These are phyloP conservation scores for Pseudogymnoascus sp. DNA, from an alignment of 2,329 filamentous ascomycete species.

Conservation along the genomic window DNA sequence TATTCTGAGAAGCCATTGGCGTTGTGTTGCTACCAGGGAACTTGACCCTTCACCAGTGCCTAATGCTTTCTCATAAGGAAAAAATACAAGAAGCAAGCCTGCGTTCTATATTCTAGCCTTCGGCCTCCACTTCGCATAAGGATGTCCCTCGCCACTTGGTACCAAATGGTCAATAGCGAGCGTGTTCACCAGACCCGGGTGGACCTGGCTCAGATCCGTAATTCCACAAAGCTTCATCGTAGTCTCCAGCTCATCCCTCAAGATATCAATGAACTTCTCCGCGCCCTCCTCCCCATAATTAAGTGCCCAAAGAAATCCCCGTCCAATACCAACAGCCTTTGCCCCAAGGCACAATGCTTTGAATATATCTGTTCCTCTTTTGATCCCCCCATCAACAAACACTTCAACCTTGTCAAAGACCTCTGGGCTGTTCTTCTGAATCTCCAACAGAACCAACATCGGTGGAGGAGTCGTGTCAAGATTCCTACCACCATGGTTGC, in stretches of 20 bases:
- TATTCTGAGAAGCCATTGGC: not conserved
- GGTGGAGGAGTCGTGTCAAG: conserved; percentile 43
- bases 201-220: conserved; percentile 49
- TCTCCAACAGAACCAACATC: conserved; percentile 52
- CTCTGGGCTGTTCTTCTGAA: conserved; percentile 51
- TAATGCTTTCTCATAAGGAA: not conserved
- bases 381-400: conserved; percentile 55
- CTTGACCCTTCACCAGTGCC: too few species aligned
- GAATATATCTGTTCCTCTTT: conserved; percentile 57
- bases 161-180: conserved; percentile 40
- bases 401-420: conserved; percentile 53
- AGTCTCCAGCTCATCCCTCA: conserved; percentile 54
- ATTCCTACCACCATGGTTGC: conserved; percentile 60
- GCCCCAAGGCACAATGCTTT: conserved; percentile 59
- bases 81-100: not conserved
- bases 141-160: conserved; percentile 34
- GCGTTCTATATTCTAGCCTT: conserved; percentile 22
- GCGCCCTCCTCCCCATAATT: conserved; percentile 49
- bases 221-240: conserved; percentile 59
- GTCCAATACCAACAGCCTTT: conserved; percentile 52
- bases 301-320: conserved; percentile 50
- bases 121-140: conserved; percentile 33
- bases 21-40: not conserved
- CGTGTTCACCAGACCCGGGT: conserved; percentile 53
- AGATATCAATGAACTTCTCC: conserved; percentile 42